phyloP scores from a whole-genome alignment of 257 asterid genomes.

The Solanum habrochaites region DNA sequence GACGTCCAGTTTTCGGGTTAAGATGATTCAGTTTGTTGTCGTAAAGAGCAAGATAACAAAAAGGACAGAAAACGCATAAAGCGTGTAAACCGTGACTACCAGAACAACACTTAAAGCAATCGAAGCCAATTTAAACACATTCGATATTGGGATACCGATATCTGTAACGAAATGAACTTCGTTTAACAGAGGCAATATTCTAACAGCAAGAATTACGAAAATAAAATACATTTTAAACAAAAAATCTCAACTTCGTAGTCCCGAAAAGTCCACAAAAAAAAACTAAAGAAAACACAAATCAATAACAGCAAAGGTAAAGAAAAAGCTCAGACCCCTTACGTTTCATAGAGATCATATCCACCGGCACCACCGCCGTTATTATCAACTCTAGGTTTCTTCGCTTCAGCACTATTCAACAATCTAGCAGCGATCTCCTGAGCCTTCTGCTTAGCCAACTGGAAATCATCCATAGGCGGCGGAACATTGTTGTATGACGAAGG shows the following conservation, averaged over 20 bases:
- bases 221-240: not conserved
- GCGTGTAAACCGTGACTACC: not conserved
- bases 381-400: slow-evolving; percentile 56
- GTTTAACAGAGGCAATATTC: not conserved
- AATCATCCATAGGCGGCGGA: slow-evolving; percentile 71
- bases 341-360: not conserved
- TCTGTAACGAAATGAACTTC: not conserved
- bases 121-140: not conserved
- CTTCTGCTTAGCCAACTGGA: slow-evolving; percentile 83
- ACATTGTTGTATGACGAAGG: slow-evolving; percentile 53
- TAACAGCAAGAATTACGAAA: not conserved
- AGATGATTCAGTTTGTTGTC: too few relatives aligned
- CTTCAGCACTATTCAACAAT: slow-evolving; percentile 52
- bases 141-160: not conserved
- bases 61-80: not conserved
- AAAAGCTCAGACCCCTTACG: not conserved
- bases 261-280: not conserved
- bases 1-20: too few relatives aligned
- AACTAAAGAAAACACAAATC: not conserved
- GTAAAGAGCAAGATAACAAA: too few relatives aligned
- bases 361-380: slow-evolving; percentile 51
- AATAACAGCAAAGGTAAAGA: not conserved
- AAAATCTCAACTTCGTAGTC: not conserved
- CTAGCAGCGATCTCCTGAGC: slow-evolving; percentile 93
- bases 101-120: not conserved